These are phyloP conservation scores for Asterochloris sp. DNA, from an alignment of 139 green algal species.

Conservation along the genomic window DNA sequence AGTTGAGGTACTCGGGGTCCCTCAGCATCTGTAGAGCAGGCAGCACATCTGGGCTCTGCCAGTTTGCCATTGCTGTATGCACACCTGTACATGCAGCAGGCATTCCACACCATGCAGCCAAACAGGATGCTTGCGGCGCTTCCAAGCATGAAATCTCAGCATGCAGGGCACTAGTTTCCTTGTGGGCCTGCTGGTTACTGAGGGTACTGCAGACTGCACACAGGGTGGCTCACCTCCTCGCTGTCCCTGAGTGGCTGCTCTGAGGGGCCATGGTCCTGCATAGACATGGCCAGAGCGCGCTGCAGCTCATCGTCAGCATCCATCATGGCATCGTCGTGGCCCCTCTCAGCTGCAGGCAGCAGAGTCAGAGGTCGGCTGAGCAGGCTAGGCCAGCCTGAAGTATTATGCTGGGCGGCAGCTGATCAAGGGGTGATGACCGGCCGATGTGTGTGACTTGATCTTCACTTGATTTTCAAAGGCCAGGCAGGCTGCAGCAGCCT, in stretches of 20 bases:
- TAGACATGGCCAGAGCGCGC: conserved; percentile 61
- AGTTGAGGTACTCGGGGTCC: conserved; percentile 25
- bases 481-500: neutral
- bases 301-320: conserved; percentile 62
- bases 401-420: conserved; percentile 12
- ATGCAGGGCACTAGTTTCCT: too few species aligned
- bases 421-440: conserved; percentile 18
- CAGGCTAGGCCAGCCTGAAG: conserved; percentile 4
- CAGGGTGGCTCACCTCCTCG: neutral
- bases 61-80: too few species aligned
- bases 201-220: too few species aligned
- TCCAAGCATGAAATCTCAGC: too few species aligned
- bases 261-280: conserved; percentile 29
- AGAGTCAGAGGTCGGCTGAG: neutral
- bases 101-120: too few species aligned
- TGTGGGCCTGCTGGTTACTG: too few species aligned
- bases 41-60: too few species aligned
- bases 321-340: conserved; percentile 2
- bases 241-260: conserved; percentile 5
- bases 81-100: too few species aligned
- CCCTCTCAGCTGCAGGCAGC: too few species aligned
- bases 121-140: too few species aligned
- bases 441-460: neutral
- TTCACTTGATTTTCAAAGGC: too few species aligned
- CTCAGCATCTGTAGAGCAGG: neutral